Base-by-base conservation (phyloP, 768 basidiomycete genomes). In the Russula foetens region DNA sequence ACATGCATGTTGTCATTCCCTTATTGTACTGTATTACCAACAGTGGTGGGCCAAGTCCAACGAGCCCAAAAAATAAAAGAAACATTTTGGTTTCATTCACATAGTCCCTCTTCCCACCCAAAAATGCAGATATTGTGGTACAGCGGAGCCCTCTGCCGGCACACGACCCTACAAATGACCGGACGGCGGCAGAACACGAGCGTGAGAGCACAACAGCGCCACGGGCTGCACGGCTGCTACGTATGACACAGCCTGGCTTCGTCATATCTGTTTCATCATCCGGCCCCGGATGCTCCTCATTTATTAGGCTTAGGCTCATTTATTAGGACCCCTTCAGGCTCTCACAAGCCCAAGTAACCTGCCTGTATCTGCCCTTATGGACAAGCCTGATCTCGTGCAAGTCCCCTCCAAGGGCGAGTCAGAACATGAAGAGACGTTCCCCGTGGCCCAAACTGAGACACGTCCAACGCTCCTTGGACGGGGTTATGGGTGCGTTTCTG, bases 261-360 rank as follows among this genome's bases (percentile, higher is more conserved):
- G 59, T 60, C 59, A 60, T 60, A 56, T 44, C 26, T 1, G 24
- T 9, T 43, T 60, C 35, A 54, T 60, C 59, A 60, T 35, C 41
- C 4, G n/a, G n/a, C n/a, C n/a, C 47, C 21, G 4, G 15, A n/a
- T 3, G 7, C 38, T 3, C 7, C 9, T 14, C 17, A 29, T 50
- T 21, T 58, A 43, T 31, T 33, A 51, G 11, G 48, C n/a, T n/a
- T n/a, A n/a, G n/a, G n/a, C n/a, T n/a, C n/a, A n/a, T n/a, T n/a
- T n/a, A n/a, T n/a, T n/a, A n/a, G n/a, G n/a, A n/a, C n/a, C n/a
- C n/a, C n/a, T n/a, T n/a, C n/a, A n/a, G n/a, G n/a, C n/a, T n/a
- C n/a, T n/a, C n/a, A n/a, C n/a, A n/a, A n/a, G n/a, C n/a, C n/a
- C n/a, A n/a, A n/a, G n/a, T n/a, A n/a, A n/a, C n/a, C n/a, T n/a